phyloP scores from a whole-genome alignment of 208 protist species.

The Trypanosomatidae sp. region DNA sequence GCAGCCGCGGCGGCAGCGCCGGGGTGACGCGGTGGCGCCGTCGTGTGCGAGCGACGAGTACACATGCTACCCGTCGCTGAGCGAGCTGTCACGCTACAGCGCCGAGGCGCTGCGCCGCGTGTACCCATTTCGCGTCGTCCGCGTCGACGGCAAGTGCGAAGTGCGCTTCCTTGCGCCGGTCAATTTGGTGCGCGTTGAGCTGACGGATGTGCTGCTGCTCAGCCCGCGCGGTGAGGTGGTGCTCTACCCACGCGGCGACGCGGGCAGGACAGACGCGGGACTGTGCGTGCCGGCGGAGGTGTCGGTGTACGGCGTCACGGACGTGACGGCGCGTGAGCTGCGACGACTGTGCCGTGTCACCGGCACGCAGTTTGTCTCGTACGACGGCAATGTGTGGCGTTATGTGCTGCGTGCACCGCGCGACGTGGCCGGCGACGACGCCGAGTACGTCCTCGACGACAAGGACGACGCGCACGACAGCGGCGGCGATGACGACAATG shows the following conservation, averaged over 20 bases:
- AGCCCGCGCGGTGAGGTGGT: slow-evolving; percentile 34
- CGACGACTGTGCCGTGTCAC: slow-evolving; percentile 8
- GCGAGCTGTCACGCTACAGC: slow-evolving; percentile 18
- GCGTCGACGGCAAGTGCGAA: slow-evolving; percentile 42
- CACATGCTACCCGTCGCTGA: slow-evolving; percentile 34
- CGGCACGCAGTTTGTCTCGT: slow-evolving; percentile 25
- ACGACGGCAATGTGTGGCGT: slow-evolving; percentile 15
- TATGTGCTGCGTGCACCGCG: slow-evolving; percentile 12
- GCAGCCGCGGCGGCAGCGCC: too few species aligned
- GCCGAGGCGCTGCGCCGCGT: slow-evolving; percentile 41
- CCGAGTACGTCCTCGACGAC: not conserved
- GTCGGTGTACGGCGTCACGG: slow-evolving; percentile 34
- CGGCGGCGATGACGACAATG: not conserved
- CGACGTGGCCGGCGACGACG: slow-evolving; percentile 2
- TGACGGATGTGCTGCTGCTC: slow-evolving; percentile 39
- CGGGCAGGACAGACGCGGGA: slow-evolving; percentile 14
- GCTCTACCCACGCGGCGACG: slow-evolving; percentile 30
- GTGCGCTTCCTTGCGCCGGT: slow-evolving; percentile 69
- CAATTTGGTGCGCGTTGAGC: slow-evolving; percentile 58
- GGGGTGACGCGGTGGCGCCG: slow-evolving; percentile 18
- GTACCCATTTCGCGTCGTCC: slow-evolving; percentile 27
- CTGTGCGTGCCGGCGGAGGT: slow-evolving; percentile 54
- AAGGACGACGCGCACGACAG: slow-evolving; percentile 3
- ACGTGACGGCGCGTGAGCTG: slow-evolving; percentile 8
- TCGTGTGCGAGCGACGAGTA: slow-evolving; percentile 48